Conservation (phyloP, 2,329 filamentous ascomycete genomes). For the Ambrosiella beaveri region DNA sequence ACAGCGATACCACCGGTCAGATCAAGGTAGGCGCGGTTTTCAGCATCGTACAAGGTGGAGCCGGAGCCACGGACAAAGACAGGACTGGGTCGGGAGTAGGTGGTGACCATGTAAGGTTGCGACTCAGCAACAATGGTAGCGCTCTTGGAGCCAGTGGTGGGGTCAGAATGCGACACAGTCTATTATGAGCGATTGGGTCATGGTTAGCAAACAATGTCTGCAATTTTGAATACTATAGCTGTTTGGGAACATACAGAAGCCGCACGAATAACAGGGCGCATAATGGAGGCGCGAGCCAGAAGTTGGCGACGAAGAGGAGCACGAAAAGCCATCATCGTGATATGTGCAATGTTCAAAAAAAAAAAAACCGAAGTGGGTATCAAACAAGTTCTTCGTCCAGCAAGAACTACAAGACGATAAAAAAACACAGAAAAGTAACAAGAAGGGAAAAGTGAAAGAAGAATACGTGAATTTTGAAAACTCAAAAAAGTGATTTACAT, state of each 20-base stretch:
- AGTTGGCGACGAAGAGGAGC: conserved; percentile 24
- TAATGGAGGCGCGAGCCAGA: conserved; percentile 18
- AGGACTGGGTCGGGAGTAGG: conserved; percentile 76
- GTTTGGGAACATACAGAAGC: conserved; percentile 18
- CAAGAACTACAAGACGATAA: background rate
- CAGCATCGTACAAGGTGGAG: conserved; percentile 76
- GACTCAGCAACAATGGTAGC: conserved; percentile 57
- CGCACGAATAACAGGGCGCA: conserved; percentile 21
- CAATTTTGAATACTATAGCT: background rate
- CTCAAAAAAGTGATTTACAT: no score
- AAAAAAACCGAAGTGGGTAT: background rate
- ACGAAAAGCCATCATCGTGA: conserved; percentile 25
- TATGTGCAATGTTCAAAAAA: background rate
- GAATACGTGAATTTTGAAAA: background rate
- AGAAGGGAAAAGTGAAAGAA: background rate
- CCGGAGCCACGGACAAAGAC: conserved; percentile 82
- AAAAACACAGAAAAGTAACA: background rate
- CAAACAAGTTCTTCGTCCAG: background rate
- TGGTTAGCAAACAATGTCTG: background rate
- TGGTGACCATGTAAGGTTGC: conserved; percentile 82
- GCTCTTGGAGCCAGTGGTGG: conserved; percentile 54
- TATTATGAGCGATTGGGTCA: background rate
- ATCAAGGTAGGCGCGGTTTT: conserved; percentile 79
- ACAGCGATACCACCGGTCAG: conserved; percentile 94
- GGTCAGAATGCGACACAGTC: conserved; percentile 49